phyloP scores from a whole-genome alignment of 192 early-diverging fungal species.

The Nowakowskiella sp. region DNA sequence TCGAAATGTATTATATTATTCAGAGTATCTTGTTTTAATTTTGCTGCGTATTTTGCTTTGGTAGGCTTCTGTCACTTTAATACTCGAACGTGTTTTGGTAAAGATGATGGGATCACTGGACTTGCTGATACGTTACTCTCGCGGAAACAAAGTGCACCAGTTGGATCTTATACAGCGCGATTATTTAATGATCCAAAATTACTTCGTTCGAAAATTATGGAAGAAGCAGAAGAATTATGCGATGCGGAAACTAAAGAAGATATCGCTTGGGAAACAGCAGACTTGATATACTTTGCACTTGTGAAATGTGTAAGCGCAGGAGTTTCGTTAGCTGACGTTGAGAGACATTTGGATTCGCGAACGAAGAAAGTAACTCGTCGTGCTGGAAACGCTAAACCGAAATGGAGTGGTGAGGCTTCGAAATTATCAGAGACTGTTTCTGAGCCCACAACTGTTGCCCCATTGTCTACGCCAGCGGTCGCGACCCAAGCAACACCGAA shows the following conservation, averaged over 20 bases:
- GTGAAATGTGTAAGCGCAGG: constrained; percentile 75
- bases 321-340: constrained; percentile 77
- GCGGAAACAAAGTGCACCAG: constrained; percentile 66
- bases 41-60: constrained; percentile 12
- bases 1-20: neutral
- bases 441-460: neutral
- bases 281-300: constrained; percentile 92
- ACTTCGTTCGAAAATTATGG: constrained; percentile 86
- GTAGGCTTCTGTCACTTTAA: constrained; percentile 90
- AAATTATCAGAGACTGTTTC: constrained; percentile 13
- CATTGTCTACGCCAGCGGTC: neutral
- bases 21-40: neutral
- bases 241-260: constrained; percentile 66
- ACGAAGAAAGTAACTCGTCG: constrained; percentile 79
- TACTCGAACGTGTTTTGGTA: constrained; percentile 87
- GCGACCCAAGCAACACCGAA: neutral
- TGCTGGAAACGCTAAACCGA: constrained; percentile 89
- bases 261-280: constrained; percentile 92
- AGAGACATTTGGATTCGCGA: constrained; percentile 73
- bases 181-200: constrained; percentile 77
- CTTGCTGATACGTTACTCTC: constrained; percentile 60
- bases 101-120: constrained; percentile 61
- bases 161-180: constrained; percentile 84
- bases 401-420: no score
- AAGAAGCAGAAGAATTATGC: constrained; percentile 90